Base-by-base conservation (phyloP, 148 eudicot species). In the Euryodendron excelsum region DNA sequence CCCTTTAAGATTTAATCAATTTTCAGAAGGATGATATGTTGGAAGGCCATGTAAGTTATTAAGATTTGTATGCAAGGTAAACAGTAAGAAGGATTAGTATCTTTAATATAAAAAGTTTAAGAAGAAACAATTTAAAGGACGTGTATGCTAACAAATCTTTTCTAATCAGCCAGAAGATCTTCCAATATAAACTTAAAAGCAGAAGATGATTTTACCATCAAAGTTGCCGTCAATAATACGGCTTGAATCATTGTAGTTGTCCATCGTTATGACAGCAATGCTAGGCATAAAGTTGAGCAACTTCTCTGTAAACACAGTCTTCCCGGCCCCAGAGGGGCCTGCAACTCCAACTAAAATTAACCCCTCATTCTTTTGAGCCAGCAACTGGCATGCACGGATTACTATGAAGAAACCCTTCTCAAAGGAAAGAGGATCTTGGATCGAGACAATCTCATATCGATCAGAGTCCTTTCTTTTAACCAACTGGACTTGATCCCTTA, bases 251-350 rank as follows among this genome's bases (percentile, higher is more conserved):
- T 92, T 92, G 78, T 92, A 90, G 81, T 89, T 87, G 80, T 92
- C 97, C 97, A 92, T 92, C 52, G 87, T 85, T 80, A 92, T 92
- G 50, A 90, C 88, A 71, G 89, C 94, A 79, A 92, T 80, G 79
- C 94, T 90, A 63, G 93, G 97, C 92, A 90, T 89, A 77, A 92
- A 89, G 80, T 80, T 87, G 72, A 86, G 85, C 79, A 90, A 78
- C 81, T 92, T 92, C 61, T 90, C 97, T 0, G 94, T 90, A 55
- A 92, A 90, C 23, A 92, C 90, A 1, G 94, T 89, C 86, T 92
- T 92, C 59, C 97, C 97, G 71, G 97, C 92, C 65, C 97, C 97
- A 27, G 97, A 92, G 2, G 97, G 94, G 28, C 97, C 97, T 27
- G 97, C 97, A 31, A 92, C 88, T 77, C 97, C 97, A 23, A 92